Conservation (phyloP, 2,329 filamentous ascomycete genomes). For the Zarea fungicola region DNA sequence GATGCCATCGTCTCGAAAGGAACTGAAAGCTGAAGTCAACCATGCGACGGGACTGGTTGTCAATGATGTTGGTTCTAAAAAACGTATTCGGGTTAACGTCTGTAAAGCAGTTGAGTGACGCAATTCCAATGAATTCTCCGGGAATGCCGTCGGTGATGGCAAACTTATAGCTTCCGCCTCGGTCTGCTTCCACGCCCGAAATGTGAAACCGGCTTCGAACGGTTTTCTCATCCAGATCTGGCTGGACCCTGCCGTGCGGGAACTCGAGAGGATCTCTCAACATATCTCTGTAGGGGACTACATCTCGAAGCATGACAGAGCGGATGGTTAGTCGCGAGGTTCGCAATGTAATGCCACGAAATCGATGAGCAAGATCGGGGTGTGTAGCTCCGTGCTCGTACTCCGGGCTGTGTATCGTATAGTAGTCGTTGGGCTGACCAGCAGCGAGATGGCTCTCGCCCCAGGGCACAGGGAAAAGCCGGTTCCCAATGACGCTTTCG, state of each 20-base stretch:
- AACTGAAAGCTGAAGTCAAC: conserved; percentile 6
- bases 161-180: neutral
- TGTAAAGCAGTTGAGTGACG: neutral
- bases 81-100: neutral
- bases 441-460: neutral
- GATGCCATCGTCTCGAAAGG: neutral
- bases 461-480: neutral
- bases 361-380: neutral
- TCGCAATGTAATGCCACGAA: neutral
- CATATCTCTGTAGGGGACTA: neutral
- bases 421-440: neutral
- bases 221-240: neutral
- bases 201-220: neutral
- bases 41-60: neutral
- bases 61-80: neutral
- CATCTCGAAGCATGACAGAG: neutral
- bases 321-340: neutral
- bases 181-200: neutral
- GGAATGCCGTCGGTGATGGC: neutral
- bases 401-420: neutral
- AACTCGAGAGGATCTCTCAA: neutral
- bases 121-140: conserved; percentile 1
- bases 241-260: neutral
- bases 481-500: neutral
- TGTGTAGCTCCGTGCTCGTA: neutral